Evolutionary conservation across 2,329 filamentous ascomycete species (phyloP).

Genomic region (Aspergillus piperis): DNA sequence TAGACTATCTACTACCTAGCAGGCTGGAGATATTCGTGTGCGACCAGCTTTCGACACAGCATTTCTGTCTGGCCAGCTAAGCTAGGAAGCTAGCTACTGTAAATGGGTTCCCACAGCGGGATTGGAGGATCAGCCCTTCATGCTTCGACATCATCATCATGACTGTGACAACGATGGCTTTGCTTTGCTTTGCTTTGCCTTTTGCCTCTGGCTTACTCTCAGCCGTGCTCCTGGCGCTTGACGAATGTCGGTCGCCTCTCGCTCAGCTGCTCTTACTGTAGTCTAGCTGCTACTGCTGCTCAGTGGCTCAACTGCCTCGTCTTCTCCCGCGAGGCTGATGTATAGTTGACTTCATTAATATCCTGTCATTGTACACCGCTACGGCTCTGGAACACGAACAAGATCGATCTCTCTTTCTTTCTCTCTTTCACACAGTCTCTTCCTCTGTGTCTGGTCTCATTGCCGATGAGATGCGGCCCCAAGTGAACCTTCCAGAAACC

Average conservation of each 20-base stretch:
- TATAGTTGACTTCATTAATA: slow-evolving; percentile 6
- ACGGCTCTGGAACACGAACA: not conserved
- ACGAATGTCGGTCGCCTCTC: too few species aligned
- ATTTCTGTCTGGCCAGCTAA: too few species aligned
- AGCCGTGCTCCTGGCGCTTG: too few species aligned
- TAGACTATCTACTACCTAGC: too few species aligned
- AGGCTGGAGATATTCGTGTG: too few species aligned
- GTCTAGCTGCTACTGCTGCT: too few species aligned
- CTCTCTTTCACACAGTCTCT: not conserved
- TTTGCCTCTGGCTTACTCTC: not conserved
- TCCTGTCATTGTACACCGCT: slow-evolving; percentile 4
- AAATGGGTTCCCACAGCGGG: too few species aligned
- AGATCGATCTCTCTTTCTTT: not conserved
- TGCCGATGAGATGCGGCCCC: not conserved
- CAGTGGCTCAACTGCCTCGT: not conserved
- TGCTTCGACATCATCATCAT: too few species aligned
- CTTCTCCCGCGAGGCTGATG: not conserved
- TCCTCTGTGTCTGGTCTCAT: not conserved
- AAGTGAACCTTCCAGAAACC: slow-evolving; percentile 8
- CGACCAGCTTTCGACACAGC: too few species aligned
- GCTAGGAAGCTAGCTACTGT: too few species aligned
- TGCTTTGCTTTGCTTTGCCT: not conserved
- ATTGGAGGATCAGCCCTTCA: too few species aligned
- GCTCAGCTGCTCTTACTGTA: not conserved
- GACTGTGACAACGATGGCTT: too few species aligned